Conservation (phyloP, 2,329 filamentous ascomycete genomes). For the Aureobasidium lini region DNA sequence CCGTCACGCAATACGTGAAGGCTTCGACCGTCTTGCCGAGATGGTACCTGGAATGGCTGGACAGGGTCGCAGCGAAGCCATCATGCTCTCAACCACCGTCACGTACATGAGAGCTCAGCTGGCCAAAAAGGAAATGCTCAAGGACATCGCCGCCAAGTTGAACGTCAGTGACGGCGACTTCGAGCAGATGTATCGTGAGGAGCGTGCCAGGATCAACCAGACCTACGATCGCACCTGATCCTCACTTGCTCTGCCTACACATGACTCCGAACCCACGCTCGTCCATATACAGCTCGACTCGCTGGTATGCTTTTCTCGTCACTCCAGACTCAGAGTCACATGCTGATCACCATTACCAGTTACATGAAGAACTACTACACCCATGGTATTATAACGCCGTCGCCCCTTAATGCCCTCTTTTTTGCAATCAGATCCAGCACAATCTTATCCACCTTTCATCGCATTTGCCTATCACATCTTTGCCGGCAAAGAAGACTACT, state of each 20-base stretch:
- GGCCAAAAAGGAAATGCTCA: constrained; percentile 29
- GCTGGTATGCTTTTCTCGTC: not conserved
- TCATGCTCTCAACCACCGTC: constrained; percentile 59
- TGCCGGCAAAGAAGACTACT: not conserved
- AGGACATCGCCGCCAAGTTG: constrained; percentile 26
- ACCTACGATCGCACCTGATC: constrained; percentile 9
- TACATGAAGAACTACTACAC: not conserved
- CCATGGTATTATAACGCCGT: not conserved
- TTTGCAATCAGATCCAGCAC: not conserved
- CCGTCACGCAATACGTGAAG: constrained; percentile 68
- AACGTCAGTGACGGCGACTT: constrained; percentile 20
- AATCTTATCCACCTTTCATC: not conserved
- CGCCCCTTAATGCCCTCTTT: not conserved
- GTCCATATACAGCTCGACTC: not conserved
- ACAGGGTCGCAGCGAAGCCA: constrained; percentile 74
- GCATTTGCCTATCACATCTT: not conserved
- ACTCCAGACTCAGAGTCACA: not conserved
- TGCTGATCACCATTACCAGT: not conserved
- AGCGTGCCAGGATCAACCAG: constrained; percentile 12
- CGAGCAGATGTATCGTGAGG: constrained; percentile 18
- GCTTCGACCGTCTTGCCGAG: constrained; percentile 72
- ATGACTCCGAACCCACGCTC: too few relatives aligned
- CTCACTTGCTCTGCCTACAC: not conserved
- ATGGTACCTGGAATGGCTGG: constrained; percentile 77
- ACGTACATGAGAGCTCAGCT: constrained; percentile 37